Evolutionary conservation across 2,329 filamentous ascomycete species (phyloP), one percentile per base, ranked within the genome.

Genomic region (Tolypocladium ophioglossoides): DNA sequence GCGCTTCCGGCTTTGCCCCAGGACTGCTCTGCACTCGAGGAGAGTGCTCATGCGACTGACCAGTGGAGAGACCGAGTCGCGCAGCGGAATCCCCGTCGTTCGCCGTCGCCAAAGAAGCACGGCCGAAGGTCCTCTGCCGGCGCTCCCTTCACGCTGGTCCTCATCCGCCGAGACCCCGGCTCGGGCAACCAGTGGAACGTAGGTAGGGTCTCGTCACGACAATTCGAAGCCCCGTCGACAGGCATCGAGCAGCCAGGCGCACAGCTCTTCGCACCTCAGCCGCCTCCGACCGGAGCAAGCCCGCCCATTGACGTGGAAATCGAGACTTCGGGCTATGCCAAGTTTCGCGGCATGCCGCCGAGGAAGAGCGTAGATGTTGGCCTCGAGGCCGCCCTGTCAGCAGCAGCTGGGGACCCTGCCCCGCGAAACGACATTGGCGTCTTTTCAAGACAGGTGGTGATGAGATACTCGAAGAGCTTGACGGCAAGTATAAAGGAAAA

Each of bases 161-260:
- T 91, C 16, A 89, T 91, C 61, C 83, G 87, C n/a, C 80, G 87
- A 58, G 85, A 91, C 64, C 85, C 85, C 1, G 75, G 78, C 24
- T 81, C 84, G 10, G 82, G 83, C 9, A 76, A 76, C 53, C 87
- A 91, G 66, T 90, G 86, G 86, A 91, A 91, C 63, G 78, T 91
- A 14, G 87, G 84, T 24, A 83, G 77, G 53, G 77, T 90, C 50
- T 78, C 76, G 2, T 82, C 78, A 0, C 75, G 75, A 55, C 77
- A 80, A 57, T 66, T 74, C 16, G 75, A 78, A 47, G 54, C 52
- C 20, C 61, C 63, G 11, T 60, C 63, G 1, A 64, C 62, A 7
- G 59, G 57, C 12, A 58, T 56, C 9, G 60, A 56, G 32, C 62
- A 56, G 51, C 60, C 30, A 3, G 49, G 63, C 55, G 55, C 62